Evolutionary conservation across 2,329 filamentous ascomycete species (phyloP), one percentile per base, ranked within the genome.

Genomic region (Penicillium sp.): DNA sequence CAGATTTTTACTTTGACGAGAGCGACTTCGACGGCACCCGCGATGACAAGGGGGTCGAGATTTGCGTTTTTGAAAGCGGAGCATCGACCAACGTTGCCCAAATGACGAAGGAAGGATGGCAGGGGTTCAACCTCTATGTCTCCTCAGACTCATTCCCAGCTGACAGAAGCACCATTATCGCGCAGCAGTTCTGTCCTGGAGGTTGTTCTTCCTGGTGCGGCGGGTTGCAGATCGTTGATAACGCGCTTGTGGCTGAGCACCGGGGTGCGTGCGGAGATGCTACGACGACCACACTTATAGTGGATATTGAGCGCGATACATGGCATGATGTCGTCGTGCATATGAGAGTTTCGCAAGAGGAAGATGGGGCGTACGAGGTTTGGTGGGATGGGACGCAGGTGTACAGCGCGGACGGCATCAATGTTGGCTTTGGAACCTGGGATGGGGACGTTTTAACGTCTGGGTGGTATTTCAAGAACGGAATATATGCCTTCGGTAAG

Each of bases 71-170:
- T 31, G 54, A 56, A 23, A 23, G 35, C 41, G 54, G 41, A 6
- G 48, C 54, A 23, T 29, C 11, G 21, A 56, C 44, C 54, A 56
- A 56, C 15, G 29, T 48, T 15, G 41, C 23, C 21, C 54, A 56
- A 30, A 56, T 56, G 54, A 48, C 54, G 8, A 56, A 56, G 54
- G 54, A 56, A 35, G 54, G 54, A 26, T 56, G 54, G 54, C 54
- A 56, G 54, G 54, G 54, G 0, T 56, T 56, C 3, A 29, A 45
- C 5, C 38, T 56, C 54, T 48, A 56, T 17, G 54, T 49, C 19
- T 30, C 54, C 6, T 46, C 44, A 17, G 54, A 49, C n/a, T 35
- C 23, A 7, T 56, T 46, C 44, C 54, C 54, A 7, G 30, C 54
- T 11, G 44, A 56, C 17, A 56, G 46, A 13, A 56, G 54, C 44